phyloP scores from a whole-genome alignment of 306 rosid species.

The Quercus robur region DNA sequence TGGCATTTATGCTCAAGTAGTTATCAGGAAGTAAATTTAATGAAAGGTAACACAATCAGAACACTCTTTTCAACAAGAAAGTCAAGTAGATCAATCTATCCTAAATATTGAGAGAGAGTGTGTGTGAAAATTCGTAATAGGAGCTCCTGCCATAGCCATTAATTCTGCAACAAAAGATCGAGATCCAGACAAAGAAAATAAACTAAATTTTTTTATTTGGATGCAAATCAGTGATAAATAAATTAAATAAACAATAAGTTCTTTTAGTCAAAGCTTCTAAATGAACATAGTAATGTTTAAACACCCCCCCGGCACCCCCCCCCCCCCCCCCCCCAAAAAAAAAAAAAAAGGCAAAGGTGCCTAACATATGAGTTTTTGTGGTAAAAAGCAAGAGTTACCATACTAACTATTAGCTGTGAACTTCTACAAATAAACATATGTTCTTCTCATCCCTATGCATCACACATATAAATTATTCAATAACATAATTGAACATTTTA shows the following conservation, averaged over 20 bases:
- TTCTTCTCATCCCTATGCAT: no score
- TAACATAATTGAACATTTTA: no score
- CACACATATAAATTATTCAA: no score
- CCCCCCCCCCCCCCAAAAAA: no score
- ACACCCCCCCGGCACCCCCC: no score
- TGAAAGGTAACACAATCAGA: background rate
- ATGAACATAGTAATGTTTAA: no score
- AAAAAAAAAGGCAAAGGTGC: no score
- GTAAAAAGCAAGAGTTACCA: no score
- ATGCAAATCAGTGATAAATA: background rate
- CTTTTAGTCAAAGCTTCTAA: background rate
- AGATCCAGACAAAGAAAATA: background rate
- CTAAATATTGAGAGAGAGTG: background rate
- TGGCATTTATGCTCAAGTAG: background rate
- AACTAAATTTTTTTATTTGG: background rate
- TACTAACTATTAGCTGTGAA: no score
- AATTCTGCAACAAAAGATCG: constrained; percentile 3
- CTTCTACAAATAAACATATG: no score
- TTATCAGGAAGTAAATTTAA: constrained; percentile 11
- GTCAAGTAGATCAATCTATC: background rate
- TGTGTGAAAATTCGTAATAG: background rate
- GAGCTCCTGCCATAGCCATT: background rate
- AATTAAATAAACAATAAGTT: background rate
- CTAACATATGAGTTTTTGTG: no score
- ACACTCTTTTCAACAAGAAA: background rate